Percentiles rank a stretch among this genome's conserved stretches.
Conservation (phyloP, 495 filamentous ascomycete species). For the Hyaloscypha hepaticicola region DNA sequence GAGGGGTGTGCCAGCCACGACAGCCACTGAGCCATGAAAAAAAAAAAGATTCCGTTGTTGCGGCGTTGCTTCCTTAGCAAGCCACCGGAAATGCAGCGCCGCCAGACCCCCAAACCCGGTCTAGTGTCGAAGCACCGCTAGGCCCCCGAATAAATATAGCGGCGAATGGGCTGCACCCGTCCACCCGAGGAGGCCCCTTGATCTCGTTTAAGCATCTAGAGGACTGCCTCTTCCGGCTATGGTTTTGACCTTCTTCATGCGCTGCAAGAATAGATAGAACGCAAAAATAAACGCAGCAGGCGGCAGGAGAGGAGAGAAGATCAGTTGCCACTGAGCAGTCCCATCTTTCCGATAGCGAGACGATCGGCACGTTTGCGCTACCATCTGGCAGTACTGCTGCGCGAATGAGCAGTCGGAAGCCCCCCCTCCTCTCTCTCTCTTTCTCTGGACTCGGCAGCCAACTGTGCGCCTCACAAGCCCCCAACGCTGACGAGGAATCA, state of each 20-base stretch:
- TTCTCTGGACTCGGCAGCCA: constrained; percentile 12
- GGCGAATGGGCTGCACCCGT: constrained; percentile 2
- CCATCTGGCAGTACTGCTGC: neutral
- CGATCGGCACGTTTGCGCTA: neutral
- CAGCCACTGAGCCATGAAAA: too few relatives aligned
- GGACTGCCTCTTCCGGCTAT: neutral
- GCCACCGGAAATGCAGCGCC: constrained; percentile 1
- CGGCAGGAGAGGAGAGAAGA: neutral
- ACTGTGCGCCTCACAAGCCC: neutral
- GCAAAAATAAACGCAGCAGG: neutral
- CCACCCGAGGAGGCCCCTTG: constrained; percentile 16
- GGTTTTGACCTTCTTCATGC: constrained; percentile 9
- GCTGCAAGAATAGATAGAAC: constrained; percentile 2
- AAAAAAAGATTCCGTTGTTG: constrained; percentile 17
- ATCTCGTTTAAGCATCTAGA: constrained; percentile 17
- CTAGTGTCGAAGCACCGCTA: neutral
- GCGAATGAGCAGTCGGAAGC: constrained; percentile 20
- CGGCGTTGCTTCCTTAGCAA: constrained; percentile 23
- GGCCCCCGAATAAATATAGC: constrained; percentile 6
- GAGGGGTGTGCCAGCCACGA: constrained; percentile 8
- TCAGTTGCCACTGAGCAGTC: neutral
- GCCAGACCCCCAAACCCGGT: neutral
- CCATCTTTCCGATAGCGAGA: neutral
- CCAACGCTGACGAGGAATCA: neutral
- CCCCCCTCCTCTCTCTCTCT: neutral